Percentiles rank a stretch among this genome's conserved stretches.
Conservation (phyloP, 2,329 filamentous ascomycete species). For the Zymoseptoria tritici region DNA sequence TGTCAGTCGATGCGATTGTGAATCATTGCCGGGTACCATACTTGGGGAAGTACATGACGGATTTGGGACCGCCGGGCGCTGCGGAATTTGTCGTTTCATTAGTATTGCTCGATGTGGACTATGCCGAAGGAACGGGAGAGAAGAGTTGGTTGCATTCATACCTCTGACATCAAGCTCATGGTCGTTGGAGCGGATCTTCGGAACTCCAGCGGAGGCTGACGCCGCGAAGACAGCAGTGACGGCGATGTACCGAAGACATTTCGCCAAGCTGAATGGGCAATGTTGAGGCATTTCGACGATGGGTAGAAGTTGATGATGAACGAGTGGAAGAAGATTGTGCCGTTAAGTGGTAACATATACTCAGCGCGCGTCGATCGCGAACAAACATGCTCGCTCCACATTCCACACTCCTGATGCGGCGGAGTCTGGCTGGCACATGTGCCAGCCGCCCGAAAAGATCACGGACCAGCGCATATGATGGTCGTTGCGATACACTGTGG, state of each 20-base stretch:
- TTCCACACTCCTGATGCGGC: background rate
- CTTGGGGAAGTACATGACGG: conserved; percentile 17
- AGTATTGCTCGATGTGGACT: background rate
- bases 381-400: background rate
- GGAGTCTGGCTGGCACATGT: background rate
- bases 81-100: background rate
- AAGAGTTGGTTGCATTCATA: background rate
- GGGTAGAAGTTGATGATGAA: background rate
- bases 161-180: background rate
- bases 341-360: background rate
- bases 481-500: background rate
- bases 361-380: background rate
- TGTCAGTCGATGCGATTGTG: background rate
- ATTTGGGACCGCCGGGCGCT: conserved; percentile 7
- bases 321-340: background rate
- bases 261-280: background rate
- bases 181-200: background rate
- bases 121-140: background rate
- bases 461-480: background rate
- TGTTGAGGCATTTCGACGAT: background rate
- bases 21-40: background rate
- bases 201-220: background rate
- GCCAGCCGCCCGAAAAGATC: background rate
- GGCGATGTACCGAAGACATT: background rate
- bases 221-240: background rate